Evolutionary conservation across 2,329 filamentous ascomycete genomes (phyloP), one percentile per base, ranked within the genome.

Genomic region (Exophiala phaeomuriformis): DNA sequence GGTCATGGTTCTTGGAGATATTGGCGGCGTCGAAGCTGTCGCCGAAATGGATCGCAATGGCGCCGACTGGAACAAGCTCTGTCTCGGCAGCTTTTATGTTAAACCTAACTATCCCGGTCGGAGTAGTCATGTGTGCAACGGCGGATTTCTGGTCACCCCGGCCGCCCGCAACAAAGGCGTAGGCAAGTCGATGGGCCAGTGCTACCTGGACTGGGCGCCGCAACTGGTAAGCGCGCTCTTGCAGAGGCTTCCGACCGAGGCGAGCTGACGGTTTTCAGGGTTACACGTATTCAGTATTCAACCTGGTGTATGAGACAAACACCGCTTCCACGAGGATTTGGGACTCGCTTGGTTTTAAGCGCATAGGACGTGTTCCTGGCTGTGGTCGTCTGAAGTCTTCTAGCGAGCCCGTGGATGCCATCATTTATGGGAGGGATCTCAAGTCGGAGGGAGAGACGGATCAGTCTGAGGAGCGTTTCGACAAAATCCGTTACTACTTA

Each of bases 401-500:
- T 5, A 82, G 79, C 58, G 79, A 83, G 60, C 76, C 84, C 56
- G 80, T 88, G 56, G 85, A 88, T 70, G 85, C 84, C 65, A 87
- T 88, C 68, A 87, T 88, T 58, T 88, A 86, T 71, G 90, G 90
- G 4, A 73, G 81, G 28, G 80, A 83, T 52, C 66, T 78, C 28
- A 77, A 73, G 58, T 71, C 75, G 36, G 85, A 88, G 64, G 80
- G 79, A 64, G 88, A 93, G 67, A 88, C 93, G 69, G 84, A 88
- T 68, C 85, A 91, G 64, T 90, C 86, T 70, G 90, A 96, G 76
- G 90, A 96, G 74, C 88, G 93, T 63, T 97, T 97, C 76, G 91
- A 96, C 77, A 96, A 96, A 77, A 97, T 97, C 69, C 86, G 90
- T 66, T 97, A 88, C 76, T 97, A 97, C 72, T 83, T 97, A 67